Percentiles rank a stretch among this genome's conserved stretches.
Conservation (phyloP, 2,329 filamentous ascomycete genomes). For the Samsoniella hepiali region DNA sequence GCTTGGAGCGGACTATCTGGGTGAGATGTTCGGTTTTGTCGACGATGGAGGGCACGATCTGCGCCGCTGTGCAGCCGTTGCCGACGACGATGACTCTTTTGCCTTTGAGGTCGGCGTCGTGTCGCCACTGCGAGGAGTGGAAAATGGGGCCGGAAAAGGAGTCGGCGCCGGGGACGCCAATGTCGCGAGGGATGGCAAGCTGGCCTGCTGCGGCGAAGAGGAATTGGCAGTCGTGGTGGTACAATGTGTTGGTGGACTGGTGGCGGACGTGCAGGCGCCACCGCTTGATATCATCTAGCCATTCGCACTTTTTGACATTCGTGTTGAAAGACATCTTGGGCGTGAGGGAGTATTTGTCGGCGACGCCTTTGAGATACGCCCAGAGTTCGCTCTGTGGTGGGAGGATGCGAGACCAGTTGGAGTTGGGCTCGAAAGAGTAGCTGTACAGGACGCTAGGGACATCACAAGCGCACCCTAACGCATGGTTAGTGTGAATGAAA, state of each 20-base stretch:
- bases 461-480: slow-evolving; percentile 47
- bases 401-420: slow-evolving; percentile 57
- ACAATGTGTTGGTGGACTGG: slow-evolving; percentile 23
- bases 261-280: slow-evolving; percentile 34
- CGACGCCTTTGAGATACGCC: slow-evolving; percentile 53
- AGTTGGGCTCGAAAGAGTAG: slow-evolving; percentile 57
- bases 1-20: slow-evolving; percentile 22
- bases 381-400: slow-evolving; percentile 54
- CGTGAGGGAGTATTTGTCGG: slow-evolving; percentile 41
- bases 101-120: slow-evolving; percentile 25
- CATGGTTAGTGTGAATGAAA: not conserved
- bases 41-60: slow-evolving; percentile 35
- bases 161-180: slow-evolving; percentile 30
- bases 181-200: slow-evolving; percentile 28
- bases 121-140: slow-evolving; percentile 36
- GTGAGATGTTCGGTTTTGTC: slow-evolving; percentile 22
- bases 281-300: slow-evolving; percentile 32
- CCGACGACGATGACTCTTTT: slow-evolving; percentile 38
- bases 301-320: slow-evolving; percentile 36
- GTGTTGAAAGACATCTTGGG: slow-evolving; percentile 37
- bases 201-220: slow-evolving; percentile 36
- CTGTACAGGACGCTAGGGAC: slow-evolving; percentile 60
- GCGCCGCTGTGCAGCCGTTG: slow-evolving; percentile 35
- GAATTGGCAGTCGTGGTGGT: slow-evolving; percentile 37
- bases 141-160: slow-evolving; percentile 34